A percentile compares a stretch with the other conserved stretches of the same genome.
phyloP scores from a whole-genome alignment of 1,284 basidiomycete genomes.

The Amylostereum areolatum region DNA sequence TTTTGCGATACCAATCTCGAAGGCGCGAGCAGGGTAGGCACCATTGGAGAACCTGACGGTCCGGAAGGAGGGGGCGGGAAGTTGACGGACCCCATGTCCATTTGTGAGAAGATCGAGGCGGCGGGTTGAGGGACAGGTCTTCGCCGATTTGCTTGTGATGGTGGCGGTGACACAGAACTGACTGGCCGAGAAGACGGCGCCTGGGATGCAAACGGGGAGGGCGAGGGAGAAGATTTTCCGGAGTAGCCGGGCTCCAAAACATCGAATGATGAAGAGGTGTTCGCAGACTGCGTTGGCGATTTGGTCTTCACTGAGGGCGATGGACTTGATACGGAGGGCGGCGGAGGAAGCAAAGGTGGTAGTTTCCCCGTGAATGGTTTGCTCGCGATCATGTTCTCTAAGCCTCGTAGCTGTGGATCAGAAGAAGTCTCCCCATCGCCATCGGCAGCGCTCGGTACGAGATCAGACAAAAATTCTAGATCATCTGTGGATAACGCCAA shows the following conservation, averaged over 20 bases:
- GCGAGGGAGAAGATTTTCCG: neutral
- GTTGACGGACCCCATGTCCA: too few species aligned
- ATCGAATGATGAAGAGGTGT: constrained; percentile 78
- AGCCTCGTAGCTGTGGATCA: constrained; percentile 23
- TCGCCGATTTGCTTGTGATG: constrained; percentile 6
- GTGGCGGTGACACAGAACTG: constrained; percentile 13
- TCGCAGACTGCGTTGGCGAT: neutral
- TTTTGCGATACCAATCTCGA: neutral
- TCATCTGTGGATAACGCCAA: constrained; percentile 65
- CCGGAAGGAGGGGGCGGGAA: constrained; percentile 5
- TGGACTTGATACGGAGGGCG: constrained; percentile 17
- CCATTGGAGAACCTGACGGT: constrained; percentile 9
- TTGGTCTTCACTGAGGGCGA: neutral
- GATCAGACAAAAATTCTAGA: constrained; percentile 69
- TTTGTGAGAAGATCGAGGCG: too few species aligned
- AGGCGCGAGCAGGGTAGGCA: neutral
- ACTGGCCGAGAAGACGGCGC: constrained; percentile 10
- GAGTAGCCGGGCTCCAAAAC: constrained; percentile 62
- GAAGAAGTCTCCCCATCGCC: constrained; percentile 31
- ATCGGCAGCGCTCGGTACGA: constrained; percentile 52
- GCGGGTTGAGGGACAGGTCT: too few species aligned
- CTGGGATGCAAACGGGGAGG: neutral
- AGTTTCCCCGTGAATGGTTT: constrained; percentile 39
- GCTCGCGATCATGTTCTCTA: constrained; percentile 34
- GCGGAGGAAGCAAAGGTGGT: constrained; percentile 25